Evolutionary conservation across 1,139 yeast species (phyloP).

Genomic region (Williopsis jadinii): DNA sequence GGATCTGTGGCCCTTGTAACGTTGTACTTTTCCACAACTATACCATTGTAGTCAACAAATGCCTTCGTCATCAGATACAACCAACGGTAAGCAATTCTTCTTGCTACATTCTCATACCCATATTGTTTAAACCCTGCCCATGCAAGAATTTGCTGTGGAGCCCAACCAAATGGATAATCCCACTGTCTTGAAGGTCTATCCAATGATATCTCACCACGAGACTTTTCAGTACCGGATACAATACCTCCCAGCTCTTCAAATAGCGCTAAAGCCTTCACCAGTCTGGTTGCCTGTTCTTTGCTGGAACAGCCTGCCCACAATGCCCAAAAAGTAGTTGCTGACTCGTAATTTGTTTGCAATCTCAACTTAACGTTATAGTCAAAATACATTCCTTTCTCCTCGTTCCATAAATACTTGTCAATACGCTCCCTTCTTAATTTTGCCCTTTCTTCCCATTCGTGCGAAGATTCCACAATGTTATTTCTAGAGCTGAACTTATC

Average conservation of each 20-base stretch:
- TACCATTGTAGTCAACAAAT: slow-evolving; percentile 90
- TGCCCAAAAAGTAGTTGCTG: slow-evolving; percentile 92
- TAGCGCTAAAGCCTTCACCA: slow-evolving; percentile 54
- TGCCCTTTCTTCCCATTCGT: slow-evolving; percentile 57
- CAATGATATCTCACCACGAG: slow-evolving; percentile 67
- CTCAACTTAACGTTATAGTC: slow-evolving; percentile 69
- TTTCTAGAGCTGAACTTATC: slow-evolving; percentile 36
- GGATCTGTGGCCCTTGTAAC: slow-evolving; percentile 81
- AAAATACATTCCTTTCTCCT: slow-evolving; percentile 66
- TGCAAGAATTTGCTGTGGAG: slow-evolving; percentile 93
- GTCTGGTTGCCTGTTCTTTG: slow-evolving; percentile 58
- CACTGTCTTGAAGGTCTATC: slow-evolving; percentile 86
- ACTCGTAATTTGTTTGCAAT: slow-evolving; percentile 60
- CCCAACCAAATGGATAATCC: slow-evolving; percentile 99
- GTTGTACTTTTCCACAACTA: slow-evolving; percentile 92
- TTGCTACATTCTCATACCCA: slow-evolving; percentile 60
- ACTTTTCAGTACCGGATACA: slow-evolving; percentile 74
- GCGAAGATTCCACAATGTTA: slow-evolving; percentile 42
- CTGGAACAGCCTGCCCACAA: slow-evolving; percentile 80
- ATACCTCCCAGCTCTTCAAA: slow-evolving; percentile 88
- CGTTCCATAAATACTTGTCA: slow-evolving; percentile 80
- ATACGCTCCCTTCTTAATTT: slow-evolving; percentile 46
- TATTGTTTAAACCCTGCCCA: slow-evolving; percentile 83
- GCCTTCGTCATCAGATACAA: slow-evolving; percentile 83
- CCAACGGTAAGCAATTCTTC: slow-evolving; percentile 83